Percentiles rank a stretch among this genome's conserved stretches.
phyloP scores from a whole-genome alignment of 2,329 filamentous ascomycete species.

The Exophiala sideris region DNA sequence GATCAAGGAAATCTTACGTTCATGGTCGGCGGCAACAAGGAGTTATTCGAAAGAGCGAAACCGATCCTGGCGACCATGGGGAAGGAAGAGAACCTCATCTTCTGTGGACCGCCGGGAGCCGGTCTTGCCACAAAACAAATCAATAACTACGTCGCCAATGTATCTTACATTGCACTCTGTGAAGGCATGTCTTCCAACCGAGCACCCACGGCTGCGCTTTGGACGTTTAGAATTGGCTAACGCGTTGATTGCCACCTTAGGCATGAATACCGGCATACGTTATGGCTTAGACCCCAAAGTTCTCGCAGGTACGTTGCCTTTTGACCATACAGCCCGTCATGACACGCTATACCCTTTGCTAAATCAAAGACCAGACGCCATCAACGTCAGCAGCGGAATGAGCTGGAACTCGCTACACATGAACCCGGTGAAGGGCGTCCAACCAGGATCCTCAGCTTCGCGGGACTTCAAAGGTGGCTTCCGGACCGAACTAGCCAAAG shows the following conservation, averaged over 20 bases:
- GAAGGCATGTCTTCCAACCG: constrained; percentile 17
- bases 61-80: constrained; percentile 41
- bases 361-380: no score
- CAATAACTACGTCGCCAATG: constrained; percentile 31
- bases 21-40: constrained; percentile 52
- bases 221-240: no score
- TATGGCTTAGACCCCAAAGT: constrained; percentile 29
- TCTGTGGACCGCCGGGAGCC: constrained; percentile 29
- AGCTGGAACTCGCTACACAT: constrained; percentile 31
- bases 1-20: constrained; percentile 52
- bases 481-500: constrained; percentile 57
- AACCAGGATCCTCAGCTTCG: constrained; percentile 37
- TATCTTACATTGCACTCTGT: constrained; percentile 24
- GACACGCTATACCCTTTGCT: no score
- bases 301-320: no score
- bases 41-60: constrained; percentile 47
- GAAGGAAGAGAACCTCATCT: constrained; percentile 49
- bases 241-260: constrained; percentile 44
- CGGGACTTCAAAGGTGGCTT: constrained; percentile 42
- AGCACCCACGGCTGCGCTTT: no score
- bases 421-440: constrained; percentile 38
- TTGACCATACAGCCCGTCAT: no score
- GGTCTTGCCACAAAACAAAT: constrained; percentile 31
- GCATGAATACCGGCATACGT: constrained; percentile 44
- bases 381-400: constrained; percentile 26